Evolutionary conservation across 441 rosid genomes (phyloP).

Genomic region (Macaranga tanarius): DNA sequence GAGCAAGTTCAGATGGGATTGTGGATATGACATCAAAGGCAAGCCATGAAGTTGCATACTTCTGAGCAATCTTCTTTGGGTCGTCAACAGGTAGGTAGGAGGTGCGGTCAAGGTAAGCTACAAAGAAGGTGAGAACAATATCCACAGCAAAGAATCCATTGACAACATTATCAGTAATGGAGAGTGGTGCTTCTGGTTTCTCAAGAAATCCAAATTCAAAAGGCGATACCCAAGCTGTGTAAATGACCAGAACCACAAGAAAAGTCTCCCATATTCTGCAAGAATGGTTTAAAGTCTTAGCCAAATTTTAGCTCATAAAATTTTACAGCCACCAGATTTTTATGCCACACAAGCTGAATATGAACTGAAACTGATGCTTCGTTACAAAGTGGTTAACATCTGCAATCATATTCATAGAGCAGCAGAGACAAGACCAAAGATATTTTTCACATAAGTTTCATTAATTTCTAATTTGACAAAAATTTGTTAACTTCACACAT

Average conservation of each 20-base stretch:
- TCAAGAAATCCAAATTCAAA: slow-evolving; percentile 78
- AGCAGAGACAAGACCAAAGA: not conserved
- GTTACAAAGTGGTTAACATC: not conserved
- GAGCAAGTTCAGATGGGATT: slow-evolving; percentile 67
- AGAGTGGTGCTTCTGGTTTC: slow-evolving; percentile 50
- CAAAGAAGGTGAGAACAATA: slow-evolving; percentile 77
- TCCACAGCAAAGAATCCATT: slow-evolving; percentile 82
- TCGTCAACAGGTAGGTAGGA: slow-evolving; percentile 69
- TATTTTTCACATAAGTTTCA: not conserved
- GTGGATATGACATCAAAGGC: slow-evolving; percentile 67
- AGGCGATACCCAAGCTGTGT: slow-evolving; percentile 88
- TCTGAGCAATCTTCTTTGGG: slow-evolving; percentile 67
- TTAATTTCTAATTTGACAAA: not conserved
- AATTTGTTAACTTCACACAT: not conserved
- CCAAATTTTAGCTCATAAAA: slow-evolving; percentile 3
- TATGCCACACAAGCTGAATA: not conserved
- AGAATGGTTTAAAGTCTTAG: not conserved
- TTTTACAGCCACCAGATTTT: not conserved
- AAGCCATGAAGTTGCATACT: slow-evolving; percentile 70
- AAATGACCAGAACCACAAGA: slow-evolving; percentile 64
- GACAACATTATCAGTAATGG: slow-evolving; percentile 65
- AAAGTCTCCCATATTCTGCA: slow-evolving; percentile 79
- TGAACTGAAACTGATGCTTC: not conserved
- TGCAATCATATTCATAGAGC: not conserved
- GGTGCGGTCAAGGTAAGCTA: slow-evolving; percentile 70